phyloP scores from a whole-genome alignment of 768 basidiomycete genomes.

The Tulasnella sp. region DNA sequence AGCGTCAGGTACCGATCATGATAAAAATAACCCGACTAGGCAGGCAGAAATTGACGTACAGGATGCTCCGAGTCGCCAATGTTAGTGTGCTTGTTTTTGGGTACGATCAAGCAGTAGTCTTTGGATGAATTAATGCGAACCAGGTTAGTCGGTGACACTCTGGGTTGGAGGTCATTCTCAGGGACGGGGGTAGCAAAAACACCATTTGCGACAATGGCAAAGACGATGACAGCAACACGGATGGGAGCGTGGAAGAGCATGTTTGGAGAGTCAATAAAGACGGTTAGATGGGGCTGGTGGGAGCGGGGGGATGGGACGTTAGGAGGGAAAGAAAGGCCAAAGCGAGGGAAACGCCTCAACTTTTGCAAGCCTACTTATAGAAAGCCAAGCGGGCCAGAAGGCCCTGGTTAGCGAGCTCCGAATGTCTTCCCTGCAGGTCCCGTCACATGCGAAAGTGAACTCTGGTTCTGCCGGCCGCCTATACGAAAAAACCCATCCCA shows the following conservation, averaged over 20 bases:
- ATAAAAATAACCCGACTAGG: too few relatives aligned
- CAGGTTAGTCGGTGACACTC: background rate
- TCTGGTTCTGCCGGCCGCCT: too few relatives aligned
- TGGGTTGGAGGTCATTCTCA: background rate
- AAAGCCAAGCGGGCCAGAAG: too few relatives aligned
- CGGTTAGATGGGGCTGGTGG: background rate
- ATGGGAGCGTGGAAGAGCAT: background rate
- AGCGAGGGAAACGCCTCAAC: background rate
- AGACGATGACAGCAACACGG: background rate
- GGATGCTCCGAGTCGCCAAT: slow-evolving; percentile 17
- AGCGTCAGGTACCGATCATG: background rate
- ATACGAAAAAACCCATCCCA: too few relatives aligned
- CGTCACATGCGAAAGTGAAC: too few relatives aligned
- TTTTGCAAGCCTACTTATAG: too few relatives aligned
- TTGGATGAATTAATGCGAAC: slow-evolving; percentile 2
- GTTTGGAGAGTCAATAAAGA: background rate
- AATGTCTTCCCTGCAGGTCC: too few relatives aligned
- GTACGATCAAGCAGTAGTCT: slow-evolving; percentile 16
- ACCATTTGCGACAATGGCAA: background rate
- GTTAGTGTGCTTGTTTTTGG: slow-evolving; percentile 9
- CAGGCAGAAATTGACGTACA: background rate
- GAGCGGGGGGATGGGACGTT: background rate
- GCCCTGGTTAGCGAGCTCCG: too few relatives aligned
- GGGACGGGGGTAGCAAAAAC: background rate
- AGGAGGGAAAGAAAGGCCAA: background rate